Base-by-base conservation (phyloP, 805 yeast genomes). In the Zygosaccharomyces siamensis region DNA sequence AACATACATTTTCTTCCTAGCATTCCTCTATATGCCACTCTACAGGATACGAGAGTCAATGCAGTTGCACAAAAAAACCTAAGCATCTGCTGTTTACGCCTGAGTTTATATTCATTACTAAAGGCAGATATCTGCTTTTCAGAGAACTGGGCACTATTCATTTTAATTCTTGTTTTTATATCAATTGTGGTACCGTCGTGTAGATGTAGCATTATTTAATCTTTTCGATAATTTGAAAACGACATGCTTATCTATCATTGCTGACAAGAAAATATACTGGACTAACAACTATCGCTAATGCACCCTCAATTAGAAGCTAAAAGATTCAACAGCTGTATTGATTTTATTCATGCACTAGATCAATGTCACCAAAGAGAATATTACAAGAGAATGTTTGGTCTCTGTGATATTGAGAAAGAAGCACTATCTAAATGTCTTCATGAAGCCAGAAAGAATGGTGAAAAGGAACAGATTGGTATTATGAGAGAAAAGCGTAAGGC, bases 291-390 rank as follows among this genome's bases (percentile, higher is more conserved):
- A 41, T 28, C 35, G 37, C 57, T 46, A 11, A 77, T 77, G 82
- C 81, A 77, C 68, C 81, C 82, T 55, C 81, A 76, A 57, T 59
- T 77, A 48, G 76, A 76, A 51, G 73, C 76, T 10, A 71, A 76
- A 46, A 70, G 79, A 61, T 73, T 76, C 56, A 66, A 65, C 48
- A 69, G 77, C 16, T 92, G 99, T 67, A 81, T 78, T 45, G 86
- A 84, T 52, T 76, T 89, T 36, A 89, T 93, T 65, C 83, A 84
- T 52, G 97, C 95, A 0, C 76, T 92, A 5, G 96, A 92, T 59
- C 84, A 87, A 63, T 92, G 99, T 64, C 97, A 90, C 60, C 76
- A 80, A 50, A 75, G 75, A 47, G 84, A 82, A 47, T 84, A 82
- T 56, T 57, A 85, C 51, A 76, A 79, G 55, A 80, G 86, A 63